These are phyloP conservation scores for Phalaenopsis equestris DNA, from an alignment of 106 monocot genomes.

Conservation along the genomic window DNA sequence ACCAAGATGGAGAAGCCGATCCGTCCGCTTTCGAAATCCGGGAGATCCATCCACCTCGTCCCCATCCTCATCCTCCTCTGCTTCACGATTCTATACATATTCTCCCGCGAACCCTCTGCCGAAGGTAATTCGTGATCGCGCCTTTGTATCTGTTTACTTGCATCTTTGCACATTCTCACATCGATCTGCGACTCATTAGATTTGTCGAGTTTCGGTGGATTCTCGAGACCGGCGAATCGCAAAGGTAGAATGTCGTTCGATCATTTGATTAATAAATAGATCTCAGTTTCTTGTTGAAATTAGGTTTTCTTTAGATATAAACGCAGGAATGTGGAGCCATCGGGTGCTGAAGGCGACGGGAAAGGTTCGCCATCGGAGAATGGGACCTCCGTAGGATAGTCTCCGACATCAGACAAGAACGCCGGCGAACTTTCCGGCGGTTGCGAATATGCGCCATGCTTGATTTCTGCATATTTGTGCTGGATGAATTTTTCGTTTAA, in stretches of 20 bases:
- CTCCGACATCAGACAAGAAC: background rate
- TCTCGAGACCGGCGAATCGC: background rate
- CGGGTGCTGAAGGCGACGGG: background rate
- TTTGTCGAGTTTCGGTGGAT: constrained; percentile 3
- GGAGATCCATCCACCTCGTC: constrained; percentile 29
- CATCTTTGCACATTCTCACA: background rate
- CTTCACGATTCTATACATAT: constrained; percentile 29
- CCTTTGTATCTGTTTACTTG: background rate
- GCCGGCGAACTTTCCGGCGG: background rate
- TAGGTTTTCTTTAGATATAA: background rate
- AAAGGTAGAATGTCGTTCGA: constrained; percentile 12
- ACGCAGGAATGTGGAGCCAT: background rate
- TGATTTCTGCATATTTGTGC: background rate
- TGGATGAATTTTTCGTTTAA: background rate
- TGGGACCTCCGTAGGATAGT: background rate
- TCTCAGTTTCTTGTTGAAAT: background rate
- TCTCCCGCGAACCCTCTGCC: constrained; percentile 27
- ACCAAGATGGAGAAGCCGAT: constrained; percentile 16
- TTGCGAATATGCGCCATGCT: background rate
- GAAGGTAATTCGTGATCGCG: background rate
- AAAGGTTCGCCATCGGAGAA: background rate
- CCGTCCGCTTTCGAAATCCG: constrained; percentile 12
- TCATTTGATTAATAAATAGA: background rate
- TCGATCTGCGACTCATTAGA: constrained; percentile 5
- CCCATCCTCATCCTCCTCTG: constrained; percentile 36